Evolutionary conservation across 2,329 filamentous ascomycete species (phyloP), one percentile per base, ranked within the genome.

Genomic region (Endothia cerciana): DNA sequence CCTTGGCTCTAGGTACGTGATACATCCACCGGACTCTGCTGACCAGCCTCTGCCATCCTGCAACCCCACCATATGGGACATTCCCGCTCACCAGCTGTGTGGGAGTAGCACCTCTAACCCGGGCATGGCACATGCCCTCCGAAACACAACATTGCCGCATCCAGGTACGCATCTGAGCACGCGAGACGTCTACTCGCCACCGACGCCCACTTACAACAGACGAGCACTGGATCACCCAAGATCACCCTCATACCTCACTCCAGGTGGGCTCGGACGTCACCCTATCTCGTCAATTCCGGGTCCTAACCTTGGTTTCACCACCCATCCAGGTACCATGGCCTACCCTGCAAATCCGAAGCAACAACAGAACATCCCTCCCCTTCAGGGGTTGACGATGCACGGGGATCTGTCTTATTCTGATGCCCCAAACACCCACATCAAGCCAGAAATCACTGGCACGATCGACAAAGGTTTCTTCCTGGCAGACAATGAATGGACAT

Each of bases 391-490:
- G 62, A 80, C 81, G 36, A 82, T 81, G 45, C 80, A 89, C 62
- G 86, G 87, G 49, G 84, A 83, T n/a, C 83, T 93, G 64, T 82
- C 84, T 65, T 90, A 89, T 71, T 80, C 78, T 3, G 85, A 91
- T 58, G 80, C 81, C 2, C 80, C 82, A 0, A 60, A 60, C 38
- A 68, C 43, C 22, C 66, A 58, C 38, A 83, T 95, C 70, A 89
- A 88, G 69, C 84, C 91, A 25, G 89, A 91, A 17, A 91, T 97
- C 69, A 84, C 89, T 38, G 92, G 91, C 43, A 90, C 88, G 72
- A 93, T 97, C 67, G 92, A 96, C 76, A 96, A 97, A 72, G 93
- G 93, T 0, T 96, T 97, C 78, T 97, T 97, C 75, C 81, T 89
- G 43, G 85, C 85, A 3, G 93, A 96, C 64, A 84, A 86, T 22